phyloP scores from a whole-genome alignment of 257 asterid species.

The Fraxinus pennsylvanica region DNA sequence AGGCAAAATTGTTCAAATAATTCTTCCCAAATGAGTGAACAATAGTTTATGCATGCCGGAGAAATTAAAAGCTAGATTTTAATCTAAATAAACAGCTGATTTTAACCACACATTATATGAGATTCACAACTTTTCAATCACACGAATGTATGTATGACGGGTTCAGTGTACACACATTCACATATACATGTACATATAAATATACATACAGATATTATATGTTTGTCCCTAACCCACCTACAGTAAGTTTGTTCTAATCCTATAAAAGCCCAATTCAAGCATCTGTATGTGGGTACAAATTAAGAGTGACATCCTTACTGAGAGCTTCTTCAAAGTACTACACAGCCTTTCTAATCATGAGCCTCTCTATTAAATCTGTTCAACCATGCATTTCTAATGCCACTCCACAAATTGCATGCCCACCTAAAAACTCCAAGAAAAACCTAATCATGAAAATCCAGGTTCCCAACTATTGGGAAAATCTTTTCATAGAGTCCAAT shows the following conservation, averaged over 20 bases:
- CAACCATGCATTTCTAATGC: constrained; percentile 42
- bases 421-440: constrained; percentile 16
- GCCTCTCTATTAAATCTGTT: constrained; percentile 35
- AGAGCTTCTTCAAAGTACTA: background rate
- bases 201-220: no score
- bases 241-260: background rate
- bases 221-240: no score
- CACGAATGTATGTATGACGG: no score
- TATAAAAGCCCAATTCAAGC: constrained; percentile 36
- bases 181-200: no score
- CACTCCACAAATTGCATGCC: constrained; percentile 16
- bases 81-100: no score
- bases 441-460: constrained; percentile 22
- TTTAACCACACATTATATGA: no score
- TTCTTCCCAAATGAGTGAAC: no score
- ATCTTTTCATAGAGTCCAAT: constrained; percentile 3
- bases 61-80: no score
- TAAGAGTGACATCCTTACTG: background rate
- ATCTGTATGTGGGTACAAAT: background rate
- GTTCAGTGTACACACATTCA: no score
- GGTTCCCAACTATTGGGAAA: constrained; percentile 18
- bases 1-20: no score
- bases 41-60: no score
- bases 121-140: no score
- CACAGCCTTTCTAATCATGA: constrained; percentile 33